phyloP scores from a whole-genome alignment of 768 basidiomycete species.

The Pisolithus marmoratus region DNA sequence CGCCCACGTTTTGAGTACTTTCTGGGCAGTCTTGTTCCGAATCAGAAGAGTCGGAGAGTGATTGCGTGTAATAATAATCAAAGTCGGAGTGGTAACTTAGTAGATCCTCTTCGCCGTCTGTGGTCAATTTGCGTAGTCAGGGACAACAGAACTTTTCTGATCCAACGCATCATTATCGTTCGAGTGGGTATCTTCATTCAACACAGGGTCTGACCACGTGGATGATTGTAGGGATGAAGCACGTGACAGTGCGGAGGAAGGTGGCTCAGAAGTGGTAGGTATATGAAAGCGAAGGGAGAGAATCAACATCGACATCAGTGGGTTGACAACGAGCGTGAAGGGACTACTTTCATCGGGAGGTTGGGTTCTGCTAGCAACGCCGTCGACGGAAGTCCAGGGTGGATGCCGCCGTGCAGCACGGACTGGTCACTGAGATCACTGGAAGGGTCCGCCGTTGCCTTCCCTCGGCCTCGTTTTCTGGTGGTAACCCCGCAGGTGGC shows the following conservation, averaged over 20 bases:
- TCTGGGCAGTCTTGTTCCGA: slow-evolving; percentile 18
- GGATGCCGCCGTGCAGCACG: slow-evolving; percentile 6
- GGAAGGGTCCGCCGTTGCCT: neutral
- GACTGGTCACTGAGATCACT: slow-evolving; percentile 3
- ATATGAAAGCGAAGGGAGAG: slow-evolving; percentile 30
- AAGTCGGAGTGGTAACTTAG: slow-evolving; percentile 32
- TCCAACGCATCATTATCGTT: slow-evolving; percentile 9
- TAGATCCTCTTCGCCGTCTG: slow-evolving; percentile 16
- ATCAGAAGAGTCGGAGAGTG: slow-evolving; percentile 27
- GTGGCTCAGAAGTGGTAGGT: slow-evolving; percentile 27
- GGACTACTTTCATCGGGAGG: slow-evolving; percentile 15
- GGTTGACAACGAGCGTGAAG: slow-evolving; percentile 15
- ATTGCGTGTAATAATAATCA: slow-evolving; percentile 32
- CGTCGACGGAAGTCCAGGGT: slow-evolving; percentile 2
- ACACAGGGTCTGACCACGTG: slow-evolving; percentile 12
- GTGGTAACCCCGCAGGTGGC: neutral
- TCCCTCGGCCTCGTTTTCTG: neutral
- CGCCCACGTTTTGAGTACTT: neutral
- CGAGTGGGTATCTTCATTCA: slow-evolving; percentile 15
- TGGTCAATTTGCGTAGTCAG: slow-evolving; percentile 3
- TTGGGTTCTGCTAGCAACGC: slow-evolving; percentile 1
- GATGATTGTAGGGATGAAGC: slow-evolving; percentile 39
- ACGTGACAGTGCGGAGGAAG: slow-evolving; percentile 36
- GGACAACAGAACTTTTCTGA: slow-evolving; percentile 1
- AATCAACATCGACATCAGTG: slow-evolving; percentile 26